Conservation (phyloP, 176 grass and related monocot species). For the Tillandsia leiboldiana region DNA sequence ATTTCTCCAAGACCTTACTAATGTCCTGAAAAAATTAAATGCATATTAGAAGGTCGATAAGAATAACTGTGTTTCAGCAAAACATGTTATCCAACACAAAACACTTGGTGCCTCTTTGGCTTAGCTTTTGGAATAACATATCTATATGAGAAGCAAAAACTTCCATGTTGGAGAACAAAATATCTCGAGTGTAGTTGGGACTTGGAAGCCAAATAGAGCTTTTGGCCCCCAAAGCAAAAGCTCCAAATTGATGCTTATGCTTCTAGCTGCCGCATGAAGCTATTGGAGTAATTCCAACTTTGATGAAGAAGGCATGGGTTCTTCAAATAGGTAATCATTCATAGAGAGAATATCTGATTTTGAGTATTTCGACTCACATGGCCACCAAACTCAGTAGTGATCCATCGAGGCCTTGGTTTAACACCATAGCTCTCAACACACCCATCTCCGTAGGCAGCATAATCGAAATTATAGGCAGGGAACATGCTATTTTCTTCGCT, state of each 20-base stretch:
- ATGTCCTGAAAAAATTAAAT: constrained; percentile 45
- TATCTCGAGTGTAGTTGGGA: no score
- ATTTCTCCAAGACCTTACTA: constrained; percentile 48
- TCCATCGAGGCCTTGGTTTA: constrained; percentile 58
- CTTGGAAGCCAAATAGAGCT: no score
- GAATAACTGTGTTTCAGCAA: no score
- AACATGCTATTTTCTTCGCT: constrained; percentile 75
- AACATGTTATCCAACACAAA: no score
- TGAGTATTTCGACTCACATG: constrained; percentile 56
- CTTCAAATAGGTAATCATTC: neutral
- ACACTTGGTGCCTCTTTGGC: neutral
- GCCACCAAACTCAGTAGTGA: constrained; percentile 84
- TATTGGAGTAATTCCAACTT: no score
- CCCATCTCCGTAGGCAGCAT: constrained; percentile 31
- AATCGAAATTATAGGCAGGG: constrained; percentile 61
- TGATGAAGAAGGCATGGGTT: no score
- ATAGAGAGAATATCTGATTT: neutral
- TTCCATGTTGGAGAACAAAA: no score
- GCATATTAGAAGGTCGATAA: neutral
- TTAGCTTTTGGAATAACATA: no score
- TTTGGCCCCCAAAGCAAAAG: no score
- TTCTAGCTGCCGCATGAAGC: no score
- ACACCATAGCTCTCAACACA: constrained; percentile 66
- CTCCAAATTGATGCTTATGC: no score
- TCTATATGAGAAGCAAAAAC: no score